Evolutionary conservation across 805 yeast genomes (phyloP).

Genomic region (Cyberlindnera mycetangii): DNA sequence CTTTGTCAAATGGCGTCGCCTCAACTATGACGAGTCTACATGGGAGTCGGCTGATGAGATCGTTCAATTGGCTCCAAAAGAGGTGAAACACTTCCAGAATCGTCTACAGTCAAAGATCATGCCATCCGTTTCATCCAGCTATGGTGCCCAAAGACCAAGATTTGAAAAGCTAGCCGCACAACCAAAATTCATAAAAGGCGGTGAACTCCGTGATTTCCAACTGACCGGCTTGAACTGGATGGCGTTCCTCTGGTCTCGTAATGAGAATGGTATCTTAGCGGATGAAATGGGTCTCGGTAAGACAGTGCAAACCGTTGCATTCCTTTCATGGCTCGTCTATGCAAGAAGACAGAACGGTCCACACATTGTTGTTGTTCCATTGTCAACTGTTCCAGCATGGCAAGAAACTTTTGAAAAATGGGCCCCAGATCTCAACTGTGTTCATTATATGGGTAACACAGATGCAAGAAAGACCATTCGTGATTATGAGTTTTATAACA

Average conservation of each 20-base stretch:
- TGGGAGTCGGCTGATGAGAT: conserved; percentile 94
- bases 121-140: conserved; percentile 76
- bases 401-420: conserved; percentile 97
- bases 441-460: conserved; percentile 90
- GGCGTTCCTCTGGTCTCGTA: conserved; percentile 98
- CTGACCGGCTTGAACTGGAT: conserved; percentile 98
- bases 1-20: conserved; percentile 88
- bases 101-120: conserved; percentile 80
- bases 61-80: conserved; percentile 78
- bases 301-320: conserved; percentile 94
- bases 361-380: conserved; percentile 92
- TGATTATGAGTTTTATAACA: conserved; percentile 78
- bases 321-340: conserved; percentile 89
- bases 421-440: conserved; percentile 94
- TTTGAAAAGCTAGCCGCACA: conserved; percentile 85
- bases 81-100: conserved; percentile 78
- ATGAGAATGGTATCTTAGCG: conserved; percentile 95
- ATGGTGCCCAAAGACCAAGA: conserved; percentile 73
- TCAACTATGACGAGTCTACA: conserved; percentile 92
- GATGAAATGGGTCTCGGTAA: conserved; percentile 99
- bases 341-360: conserved; percentile 98
- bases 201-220: conserved; percentile 94
- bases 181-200: conserved; percentile 86
- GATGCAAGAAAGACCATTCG: conserved; percentile 79
- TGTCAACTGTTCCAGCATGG: conserved; percentile 98